Percentiles rank a stretch among this genome's conserved stretches.
phyloP scores from a whole-genome alignment of 192 early-diverging fungal species.

The Thamnidium elegans region DNA sequence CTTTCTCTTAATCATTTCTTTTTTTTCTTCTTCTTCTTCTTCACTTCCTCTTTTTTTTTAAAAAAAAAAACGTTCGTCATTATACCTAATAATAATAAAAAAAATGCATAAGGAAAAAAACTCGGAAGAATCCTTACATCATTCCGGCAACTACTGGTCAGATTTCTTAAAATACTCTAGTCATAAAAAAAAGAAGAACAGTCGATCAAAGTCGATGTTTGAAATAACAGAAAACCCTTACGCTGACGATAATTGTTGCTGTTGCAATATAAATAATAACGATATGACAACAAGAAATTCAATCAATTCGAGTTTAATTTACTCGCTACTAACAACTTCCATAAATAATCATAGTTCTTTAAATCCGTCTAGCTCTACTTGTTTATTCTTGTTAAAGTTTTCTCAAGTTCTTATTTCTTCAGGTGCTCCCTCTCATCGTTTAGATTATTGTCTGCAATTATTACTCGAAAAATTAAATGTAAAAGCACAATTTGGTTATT shows the following conservation, averaged over 20 bases:
- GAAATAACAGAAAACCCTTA: conserved; percentile 6
- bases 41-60: too few species aligned
- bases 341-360: too few species aligned
- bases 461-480: conserved; percentile 9
- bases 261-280: not conserved
- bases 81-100: too few species aligned
- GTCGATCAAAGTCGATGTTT: conserved; percentile 10
- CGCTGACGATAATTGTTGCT: conserved; percentile 5
- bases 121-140: too few species aligned
- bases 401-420: conserved; percentile 4
- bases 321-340: conserved; percentile 2
- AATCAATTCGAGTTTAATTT: not conserved
- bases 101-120: too few species aligned
- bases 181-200: conserved; percentile 12
- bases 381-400: conserved; percentile 16
- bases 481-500: conserved; percentile 21
- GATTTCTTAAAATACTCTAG: conserved; percentile 1
- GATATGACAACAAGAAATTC: not conserved
- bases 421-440: conserved; percentile 22
- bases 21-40: too few species aligned
- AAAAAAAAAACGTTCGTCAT: too few species aligned
- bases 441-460: conserved; percentile 20
- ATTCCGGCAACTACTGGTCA: conserved; percentile 5
- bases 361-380: too few species aligned
- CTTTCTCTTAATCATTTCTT: too few species aligned